phyloP scores from a whole-genome alignment of 2,329 filamentous ascomycete species.

The Paraconiothyrium sp. region DNA sequence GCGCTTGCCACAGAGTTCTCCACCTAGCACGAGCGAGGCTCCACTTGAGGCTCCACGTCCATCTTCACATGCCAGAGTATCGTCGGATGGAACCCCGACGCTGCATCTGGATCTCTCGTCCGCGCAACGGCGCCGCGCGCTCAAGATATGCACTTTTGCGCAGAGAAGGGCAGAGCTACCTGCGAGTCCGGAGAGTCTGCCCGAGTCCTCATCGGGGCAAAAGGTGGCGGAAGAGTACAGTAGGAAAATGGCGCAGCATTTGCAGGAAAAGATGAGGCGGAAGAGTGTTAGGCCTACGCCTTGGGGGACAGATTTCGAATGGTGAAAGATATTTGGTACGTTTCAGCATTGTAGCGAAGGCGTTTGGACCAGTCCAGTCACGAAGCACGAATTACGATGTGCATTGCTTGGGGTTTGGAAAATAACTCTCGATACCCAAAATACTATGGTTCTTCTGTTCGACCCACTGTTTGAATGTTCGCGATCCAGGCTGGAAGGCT shows the following conservation, averaged over 20 bases:
- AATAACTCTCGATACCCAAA: no score
- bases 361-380: no score
- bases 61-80: neutral
- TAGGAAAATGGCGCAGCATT: neutral
- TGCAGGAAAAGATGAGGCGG: slow-evolving; percentile 3
- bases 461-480: no score
- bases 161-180: neutral
- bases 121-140: neutral
- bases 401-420: no score
- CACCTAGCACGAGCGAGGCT: neutral
- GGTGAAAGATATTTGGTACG: neutral
- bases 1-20: neutral
- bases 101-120: neutral
- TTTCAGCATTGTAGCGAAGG: no score
- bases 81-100: neutral
- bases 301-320: neutral
- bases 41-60: neutral
- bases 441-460: no score
- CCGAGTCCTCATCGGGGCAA: neutral
- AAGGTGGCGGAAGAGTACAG: neutral
- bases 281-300: neutral
- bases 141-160: neutral
- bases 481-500: no score
- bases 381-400: no score
- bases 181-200: neutral